These are phyloP conservation scores for Clathrospora elynae DNA, from an alignment of 2,329 filamentous ascomycete species.

Conservation along the genomic window DNA sequence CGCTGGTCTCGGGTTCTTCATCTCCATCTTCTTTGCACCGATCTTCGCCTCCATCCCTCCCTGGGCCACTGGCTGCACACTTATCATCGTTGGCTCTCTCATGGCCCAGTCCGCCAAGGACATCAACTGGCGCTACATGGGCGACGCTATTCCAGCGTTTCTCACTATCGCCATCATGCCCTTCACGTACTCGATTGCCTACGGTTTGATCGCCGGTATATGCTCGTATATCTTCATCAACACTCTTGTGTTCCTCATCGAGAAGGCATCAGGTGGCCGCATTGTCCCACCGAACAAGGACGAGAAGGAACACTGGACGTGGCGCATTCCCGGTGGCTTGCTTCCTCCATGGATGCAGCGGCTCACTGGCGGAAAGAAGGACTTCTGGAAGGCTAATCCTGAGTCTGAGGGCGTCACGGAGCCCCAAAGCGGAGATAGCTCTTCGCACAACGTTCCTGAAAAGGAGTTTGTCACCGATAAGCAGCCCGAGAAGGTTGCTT, in stretches of 20 bases:
- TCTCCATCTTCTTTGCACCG: constrained; percentile 85
- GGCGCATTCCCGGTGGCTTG: constrained; percentile 73
- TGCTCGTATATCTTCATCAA: constrained; percentile 79
- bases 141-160: constrained; percentile 83
- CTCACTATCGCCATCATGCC: constrained; percentile 85
- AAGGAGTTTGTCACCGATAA: constrained; percentile 36
- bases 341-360: constrained; percentile 75
- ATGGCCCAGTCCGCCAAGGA: constrained; percentile 79
- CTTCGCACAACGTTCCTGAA: constrained; percentile 22
- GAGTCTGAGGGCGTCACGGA: constrained; percentile 34
- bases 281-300: constrained; percentile 76
- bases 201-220: constrained; percentile 82
- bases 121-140: constrained; percentile 84
- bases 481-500: constrained; percentile 27
- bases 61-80: constrained; percentile 87
- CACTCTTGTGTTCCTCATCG: constrained; percentile 69
- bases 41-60: constrained; percentile 89
- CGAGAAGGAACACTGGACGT: constrained; percentile 80
- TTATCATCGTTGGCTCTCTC: constrained; percentile 84
- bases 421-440: constrained; percentile 35
- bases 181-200: constrained; percentile 86
- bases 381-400: constrained; percentile 66
- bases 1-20: constrained; percentile 76
- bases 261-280: constrained; percentile 68
- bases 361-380: constrained; percentile 67